Evolutionary conservation across 1,284 basidiomycete species (phyloP).

Genomic region (Cutaneotrichosporon cavernicola): DNA sequence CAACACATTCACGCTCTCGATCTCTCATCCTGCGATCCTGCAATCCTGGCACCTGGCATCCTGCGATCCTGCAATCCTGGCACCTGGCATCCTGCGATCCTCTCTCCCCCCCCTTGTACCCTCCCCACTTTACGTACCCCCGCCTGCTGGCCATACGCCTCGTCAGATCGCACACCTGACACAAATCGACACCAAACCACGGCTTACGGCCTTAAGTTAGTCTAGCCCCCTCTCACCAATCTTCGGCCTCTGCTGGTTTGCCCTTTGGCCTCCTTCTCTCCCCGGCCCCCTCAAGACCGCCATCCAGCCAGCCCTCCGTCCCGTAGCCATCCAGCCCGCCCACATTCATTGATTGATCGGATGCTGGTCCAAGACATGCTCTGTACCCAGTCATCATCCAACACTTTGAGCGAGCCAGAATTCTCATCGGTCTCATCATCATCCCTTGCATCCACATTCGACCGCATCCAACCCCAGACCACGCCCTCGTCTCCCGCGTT

Average conservation of each 20-base stretch:
- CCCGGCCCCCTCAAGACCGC: neutral
- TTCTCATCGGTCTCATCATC: neutral
- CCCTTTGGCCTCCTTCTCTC: neutral
- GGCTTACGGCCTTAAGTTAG: neutral
- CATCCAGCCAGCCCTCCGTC: neutral
- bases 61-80: too few relatives aligned
- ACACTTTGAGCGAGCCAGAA: constrained; percentile 3
- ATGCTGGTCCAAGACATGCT: constrained; percentile 8
- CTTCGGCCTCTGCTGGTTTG: neutral
- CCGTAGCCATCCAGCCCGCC: neutral
- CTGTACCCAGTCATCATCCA: constrained; percentile 2
- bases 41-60: too few relatives aligned
- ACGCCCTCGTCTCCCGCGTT: neutral
- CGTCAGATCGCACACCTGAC: neutral
- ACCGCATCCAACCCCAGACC: neutral
- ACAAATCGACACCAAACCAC: too few relatives aligned
- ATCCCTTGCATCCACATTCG: neutral
- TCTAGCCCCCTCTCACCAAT: neutral
- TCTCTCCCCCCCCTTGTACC: neutral
- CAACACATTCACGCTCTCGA: neutral
- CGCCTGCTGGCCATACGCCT: neutral
- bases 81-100: too few relatives aligned
- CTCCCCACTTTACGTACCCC: neutral
- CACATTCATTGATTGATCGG: constrained; percentile 1
- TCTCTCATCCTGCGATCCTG: neutral